phyloP scores from a whole-genome alignment of 2,329 filamentous ascomycete species.

The Penicillium italicum region DNA sequence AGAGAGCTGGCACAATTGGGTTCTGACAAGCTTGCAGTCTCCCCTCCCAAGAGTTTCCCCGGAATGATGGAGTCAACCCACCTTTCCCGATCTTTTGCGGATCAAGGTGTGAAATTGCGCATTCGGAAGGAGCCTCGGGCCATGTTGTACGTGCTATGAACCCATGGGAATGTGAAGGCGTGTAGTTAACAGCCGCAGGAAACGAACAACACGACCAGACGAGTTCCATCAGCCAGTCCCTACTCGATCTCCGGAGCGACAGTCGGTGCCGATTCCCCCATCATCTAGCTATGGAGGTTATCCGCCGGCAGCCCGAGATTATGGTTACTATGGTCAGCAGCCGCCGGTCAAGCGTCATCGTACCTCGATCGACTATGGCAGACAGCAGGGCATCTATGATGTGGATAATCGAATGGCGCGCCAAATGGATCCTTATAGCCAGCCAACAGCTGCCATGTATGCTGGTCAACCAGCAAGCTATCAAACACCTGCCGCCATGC shows the following conservation, averaged over 20 bases:
- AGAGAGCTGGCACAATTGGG: not conserved
- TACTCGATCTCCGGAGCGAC: conserved; percentile 38
- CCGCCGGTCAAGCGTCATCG: conserved; percentile 39
- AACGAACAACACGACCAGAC: conserved; percentile 38
- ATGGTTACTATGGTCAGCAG: conserved; percentile 32
- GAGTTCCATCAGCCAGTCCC: conserved; percentile 38
- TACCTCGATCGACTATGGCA: conserved; percentile 39
- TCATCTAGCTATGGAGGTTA: conserved; percentile 32
- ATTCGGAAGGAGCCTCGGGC: conserved; percentile 77
- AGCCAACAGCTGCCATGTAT: conserved; percentile 31
- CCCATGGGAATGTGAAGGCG: not conserved
- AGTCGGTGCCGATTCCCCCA: conserved; percentile 35
- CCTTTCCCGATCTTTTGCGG: conserved; percentile 75
- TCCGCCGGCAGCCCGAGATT: conserved; percentile 33
- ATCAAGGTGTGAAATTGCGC: conserved; percentile 79
- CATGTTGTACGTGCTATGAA: conserved; percentile 34
- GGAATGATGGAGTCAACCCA: conserved; percentile 79
- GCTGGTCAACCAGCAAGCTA: conserved; percentile 32
- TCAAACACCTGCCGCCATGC: conserved; percentile 34
- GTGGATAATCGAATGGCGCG: conserved; percentile 36
- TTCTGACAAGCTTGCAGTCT: conserved; percentile 31
- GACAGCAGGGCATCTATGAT: conserved; percentile 36
- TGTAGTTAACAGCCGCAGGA: conserved; percentile 30
- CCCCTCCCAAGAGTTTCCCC: conserved; percentile 64
- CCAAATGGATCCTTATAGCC: conserved; percentile 37